Evolutionary conservation across 148 eudicot genomes (phyloP), one percentile per base, ranked within the genome.

Genomic region (Chenopodium suecicum): DNA sequence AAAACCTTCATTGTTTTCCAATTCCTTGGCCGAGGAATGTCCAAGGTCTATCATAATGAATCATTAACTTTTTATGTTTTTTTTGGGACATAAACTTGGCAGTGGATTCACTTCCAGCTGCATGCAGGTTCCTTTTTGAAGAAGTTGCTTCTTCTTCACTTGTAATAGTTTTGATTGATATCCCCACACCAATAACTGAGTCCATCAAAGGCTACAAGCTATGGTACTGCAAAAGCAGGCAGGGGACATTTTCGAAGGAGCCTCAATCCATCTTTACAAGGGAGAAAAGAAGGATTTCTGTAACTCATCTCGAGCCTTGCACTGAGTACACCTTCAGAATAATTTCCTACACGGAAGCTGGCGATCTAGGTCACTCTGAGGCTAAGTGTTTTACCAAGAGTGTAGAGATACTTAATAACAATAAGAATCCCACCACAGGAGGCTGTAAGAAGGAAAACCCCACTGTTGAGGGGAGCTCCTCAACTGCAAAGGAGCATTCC

Each of bases 281-380:
- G 86, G 85, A 87, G 67, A 88, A 86, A 69, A 86, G 90, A 83
- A 88, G 95, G 76, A 84, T 94, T 52, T 76, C 87, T 79, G 88
- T 96, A 71, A 86, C 89, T 32, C 84, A 85, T 74, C 87, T 96
- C 81, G 90, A 85, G 79, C 94, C 97, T 31, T 96, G 94, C 92
- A 96, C 98, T 0, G 94, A 94, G 82, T 96, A 96, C 87, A 87
- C 95, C n/a, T 90, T 96, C 82, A 83, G 93, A 82, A 79, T 94
- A 76, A 82, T 90, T 71, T 92, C 98, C 7, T 92, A 88, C 79
- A 89, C 92, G 0, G 94, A 96, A 12, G 63, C 78, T 58, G 95
- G 94, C 81, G 94, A 96, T 79, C 84, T 94, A 81, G 97, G 98
- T 41, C 97, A 92, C 85, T 96, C 99, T 22, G 99, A 94, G 84